Base-by-base conservation (phyloP, 2,329 filamentous ascomycete species). In the Penicillium glabrum region DNA sequence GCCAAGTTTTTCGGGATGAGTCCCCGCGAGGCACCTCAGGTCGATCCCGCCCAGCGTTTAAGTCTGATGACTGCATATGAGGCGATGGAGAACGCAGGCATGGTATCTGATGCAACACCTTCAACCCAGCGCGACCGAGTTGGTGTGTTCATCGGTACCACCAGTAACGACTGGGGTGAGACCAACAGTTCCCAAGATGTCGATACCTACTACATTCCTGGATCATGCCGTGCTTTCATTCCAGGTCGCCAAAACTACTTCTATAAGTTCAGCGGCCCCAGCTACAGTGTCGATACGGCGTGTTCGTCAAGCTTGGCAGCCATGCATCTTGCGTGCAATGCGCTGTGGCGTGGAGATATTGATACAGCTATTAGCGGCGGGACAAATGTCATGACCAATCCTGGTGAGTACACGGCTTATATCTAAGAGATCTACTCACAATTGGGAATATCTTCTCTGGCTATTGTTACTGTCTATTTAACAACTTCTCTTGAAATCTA, bases 331-430 rank as follows among this genome's bases (percentile, higher is more conserved):
- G 84, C 85, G 3, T 93, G 89, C 73, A 87, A 86, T 6, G 84
- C 89, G 0, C 78, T 93, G 9, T 88, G 86, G 83, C 82, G 83
- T 2, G 84, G 86, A 49, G 90, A 95, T 62, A 90, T 87, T 60
- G 90, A 95, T 68, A 93, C 88, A 7, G 91, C 89, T 1, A 84
- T 92, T 35, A 88, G 90, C 1, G 90, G 91, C 55, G 91, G 91
- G 57, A 77, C 89, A 14, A 91, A 89, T 51, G 41, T 71, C 4
- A 81, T 92, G 73, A 91, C 89, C 24, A 24, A 24, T 24, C 24
- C 24, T 24, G 24, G 24, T 24, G 24, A 24, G 24, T 24, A 24
- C 24, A 24, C 5, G 1, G 24, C 24, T 6, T 24, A 24, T 24
- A 24, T 6, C 24, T 24, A 24, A 24, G 24, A 24, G 24, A 4